Conservation (phyloP, 2,329 filamentous ascomycete genomes). For the Coniochaeta hoffmannii region DNA sequence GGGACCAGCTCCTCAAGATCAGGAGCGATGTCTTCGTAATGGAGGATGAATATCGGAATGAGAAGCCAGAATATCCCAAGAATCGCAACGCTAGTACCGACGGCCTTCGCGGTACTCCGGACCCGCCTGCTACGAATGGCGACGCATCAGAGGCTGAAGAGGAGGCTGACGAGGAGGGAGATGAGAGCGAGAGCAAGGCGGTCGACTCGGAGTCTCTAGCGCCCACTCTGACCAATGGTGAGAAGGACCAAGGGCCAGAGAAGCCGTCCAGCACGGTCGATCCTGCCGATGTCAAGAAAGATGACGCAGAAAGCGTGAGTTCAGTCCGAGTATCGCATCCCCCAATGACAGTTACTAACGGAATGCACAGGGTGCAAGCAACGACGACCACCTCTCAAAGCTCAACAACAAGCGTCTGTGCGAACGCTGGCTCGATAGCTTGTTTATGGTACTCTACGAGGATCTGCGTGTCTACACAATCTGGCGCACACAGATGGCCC, state of each 20-base stretch:
- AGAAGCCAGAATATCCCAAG: conserved; percentile 58
- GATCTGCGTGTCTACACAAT: conserved; percentile 98
- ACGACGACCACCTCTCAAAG: conserved; percentile 71
- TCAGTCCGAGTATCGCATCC: neutral
- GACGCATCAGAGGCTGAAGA: conserved; percentile 24
- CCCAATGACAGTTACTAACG: conserved; percentile 12
- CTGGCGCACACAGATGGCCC: conserved; percentile 96
- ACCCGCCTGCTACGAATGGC: conserved; percentile 42
- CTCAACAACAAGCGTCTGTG: conserved; percentile 97
- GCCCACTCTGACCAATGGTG: conserved; percentile 21
- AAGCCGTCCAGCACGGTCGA: conserved; percentile 74
- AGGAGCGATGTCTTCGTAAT: conserved; percentile 97
- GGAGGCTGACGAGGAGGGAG: conserved; percentile 25
- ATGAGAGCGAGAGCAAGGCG: conserved; percentile 18
- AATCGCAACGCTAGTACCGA: conserved; percentile 75
- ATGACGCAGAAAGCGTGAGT: conserved; percentile 62
- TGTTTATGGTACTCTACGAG: conserved; percentile 99
- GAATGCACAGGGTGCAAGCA: conserved; percentile 45
- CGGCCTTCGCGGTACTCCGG: conserved; percentile 64
- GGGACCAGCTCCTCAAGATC: conserved; percentile 92
- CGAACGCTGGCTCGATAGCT: conserved; percentile 94
- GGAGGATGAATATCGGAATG: conserved; percentile 95
- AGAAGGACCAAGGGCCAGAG: conserved; percentile 45
- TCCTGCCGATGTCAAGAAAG: conserved; percentile 62
- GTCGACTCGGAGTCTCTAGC: conserved; percentile 17